Percentiles rank a stretch among this genome's conserved stretches.
phyloP scores from a whole-genome alignment of 1,139 yeast species.

The Scheffersomyces titani region DNA sequence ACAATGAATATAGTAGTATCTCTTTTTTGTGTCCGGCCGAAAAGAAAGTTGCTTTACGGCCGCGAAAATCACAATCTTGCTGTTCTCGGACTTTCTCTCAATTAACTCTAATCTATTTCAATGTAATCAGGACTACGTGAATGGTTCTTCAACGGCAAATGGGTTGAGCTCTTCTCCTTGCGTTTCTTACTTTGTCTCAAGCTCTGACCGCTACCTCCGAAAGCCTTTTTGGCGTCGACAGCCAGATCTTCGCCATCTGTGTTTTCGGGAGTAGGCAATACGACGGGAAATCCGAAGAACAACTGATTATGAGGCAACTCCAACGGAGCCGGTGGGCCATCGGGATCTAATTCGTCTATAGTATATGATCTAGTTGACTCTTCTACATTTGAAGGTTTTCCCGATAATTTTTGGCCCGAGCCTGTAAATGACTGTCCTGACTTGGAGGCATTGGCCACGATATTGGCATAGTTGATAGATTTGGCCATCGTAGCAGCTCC shows the following conservation, averaged over 20 bases:
- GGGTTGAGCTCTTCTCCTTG: constrained; percentile 54
- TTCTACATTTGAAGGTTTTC: constrained; percentile 43
- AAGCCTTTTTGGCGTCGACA: constrained; percentile 33
- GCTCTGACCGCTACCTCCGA: constrained; percentile 67
- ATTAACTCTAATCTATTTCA: constrained; percentile 60
- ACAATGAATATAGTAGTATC: background rate
- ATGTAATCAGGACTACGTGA: constrained; percentile 73
- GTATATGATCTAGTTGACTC: constrained; percentile 16
- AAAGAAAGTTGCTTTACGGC: background rate
- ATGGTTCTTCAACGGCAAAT: constrained; percentile 49
- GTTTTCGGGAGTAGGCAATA: constrained; percentile 61
- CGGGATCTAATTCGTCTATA: constrained; percentile 45
- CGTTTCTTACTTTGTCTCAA: constrained; percentile 75
- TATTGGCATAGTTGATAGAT: constrained; percentile 66
- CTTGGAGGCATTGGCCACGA: constrained; percentile 45
- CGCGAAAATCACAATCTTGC: background rate
- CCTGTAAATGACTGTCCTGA: constrained; percentile 45
- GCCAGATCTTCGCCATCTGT: constrained; percentile 36
- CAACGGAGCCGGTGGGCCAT: constrained; percentile 71
- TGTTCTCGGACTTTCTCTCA: background rate
- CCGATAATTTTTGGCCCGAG: constrained; percentile 72
- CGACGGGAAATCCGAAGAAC: constrained; percentile 90
- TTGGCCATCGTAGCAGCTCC: constrained; percentile 81
- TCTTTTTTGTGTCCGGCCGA: background rate
- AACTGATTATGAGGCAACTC: constrained; percentile 80